Conservation (phyloP, 2,329 filamentous ascomycete genomes). For the Colletotrichum filicis region DNA sequence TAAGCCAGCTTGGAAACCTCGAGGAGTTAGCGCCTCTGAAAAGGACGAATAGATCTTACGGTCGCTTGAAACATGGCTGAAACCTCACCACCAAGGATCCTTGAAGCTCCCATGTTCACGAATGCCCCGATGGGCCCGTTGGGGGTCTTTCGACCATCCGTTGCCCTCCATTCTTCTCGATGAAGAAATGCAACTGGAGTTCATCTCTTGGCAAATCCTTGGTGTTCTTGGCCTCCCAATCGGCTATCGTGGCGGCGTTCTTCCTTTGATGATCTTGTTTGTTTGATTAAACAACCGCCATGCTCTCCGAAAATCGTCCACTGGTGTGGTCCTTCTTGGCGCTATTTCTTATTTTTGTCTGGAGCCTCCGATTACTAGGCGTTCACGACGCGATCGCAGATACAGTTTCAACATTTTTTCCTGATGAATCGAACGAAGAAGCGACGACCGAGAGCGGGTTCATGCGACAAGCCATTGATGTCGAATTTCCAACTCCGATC, state of each 20-base stretch:
- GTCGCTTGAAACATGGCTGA: conserved; percentile 22
- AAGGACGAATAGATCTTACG: background rate
- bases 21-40: background rate
- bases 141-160: background rate
- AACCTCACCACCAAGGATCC: background rate
- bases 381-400: conserved; percentile 7
- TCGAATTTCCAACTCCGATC: conserved; percentile 49
- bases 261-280: background rate
- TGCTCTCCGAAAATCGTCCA: conserved; percentile 28
- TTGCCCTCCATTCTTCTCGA: background rate
- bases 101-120: background rate
- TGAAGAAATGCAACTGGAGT: background rate
- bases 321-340: conserved; percentile 21
- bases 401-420: conserved; percentile 10
- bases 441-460: conserved; percentile 36
- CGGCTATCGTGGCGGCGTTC: background rate
- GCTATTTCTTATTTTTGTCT: conserved; percentile 14
- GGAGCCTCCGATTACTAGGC: conserved; percentile 22
- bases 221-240: background rate
- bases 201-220: background rate
- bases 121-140: background rate
- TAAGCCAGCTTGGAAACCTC: too few species aligned
- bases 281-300: conserved; percentile 8
- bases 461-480: conserved; percentile 39
- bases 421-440: conserved; percentile 3